Evolutionary conservation across 2,329 filamentous ascomycete species (phyloP), one percentile per base, ranked within the genome.

Genomic region (Cercospora berteroae): DNA sequence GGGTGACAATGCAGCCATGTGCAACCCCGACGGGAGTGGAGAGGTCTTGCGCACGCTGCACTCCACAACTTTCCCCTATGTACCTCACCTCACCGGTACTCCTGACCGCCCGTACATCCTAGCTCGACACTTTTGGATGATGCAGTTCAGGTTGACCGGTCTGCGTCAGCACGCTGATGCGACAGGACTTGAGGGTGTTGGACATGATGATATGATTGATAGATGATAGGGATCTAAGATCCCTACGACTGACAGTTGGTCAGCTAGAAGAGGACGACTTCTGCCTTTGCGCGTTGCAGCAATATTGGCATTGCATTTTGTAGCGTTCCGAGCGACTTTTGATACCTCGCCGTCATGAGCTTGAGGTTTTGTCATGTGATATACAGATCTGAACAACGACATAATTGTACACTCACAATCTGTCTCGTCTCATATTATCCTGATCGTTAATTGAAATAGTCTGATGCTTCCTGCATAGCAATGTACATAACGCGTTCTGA

Each of bases 1-100:
- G 71, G 70, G n/a, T 72, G 67, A 72, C 39, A 20, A 36, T 18
- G 25, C 63, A 29, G 44, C 36, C 52, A 64, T 27, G 52, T 58
- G 61, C 36, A 33, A 64, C 60, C 29, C 48, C 27, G 25, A 25
- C 13, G 36, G 31, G 23, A 31, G 44, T 18, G 27, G 60, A 29
- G 25, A 58, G 50, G 52, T 64, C 50, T 31, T 58, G 16, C 39
- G 52, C 48, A 58, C 12, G 36, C 33, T 57, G 59, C 59, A 31
- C 42, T 20, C 23, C 18, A 31, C 39, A 31, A 60, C 39, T 33
- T 62, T 50, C 60, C 18, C 27, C 42, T 23, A 44, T 44, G 58
- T 23, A 29, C 33, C 42, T 29, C 58, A 27, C 36, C 58, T 58
- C 55, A 58, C 55, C 55, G 55, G 55, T 33, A 58, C 55, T 36